These are phyloP conservation scores for Amanita muscaria DNA, from an alignment of 768 basidiomycete genomes.

Conservation along the genomic window DNA sequence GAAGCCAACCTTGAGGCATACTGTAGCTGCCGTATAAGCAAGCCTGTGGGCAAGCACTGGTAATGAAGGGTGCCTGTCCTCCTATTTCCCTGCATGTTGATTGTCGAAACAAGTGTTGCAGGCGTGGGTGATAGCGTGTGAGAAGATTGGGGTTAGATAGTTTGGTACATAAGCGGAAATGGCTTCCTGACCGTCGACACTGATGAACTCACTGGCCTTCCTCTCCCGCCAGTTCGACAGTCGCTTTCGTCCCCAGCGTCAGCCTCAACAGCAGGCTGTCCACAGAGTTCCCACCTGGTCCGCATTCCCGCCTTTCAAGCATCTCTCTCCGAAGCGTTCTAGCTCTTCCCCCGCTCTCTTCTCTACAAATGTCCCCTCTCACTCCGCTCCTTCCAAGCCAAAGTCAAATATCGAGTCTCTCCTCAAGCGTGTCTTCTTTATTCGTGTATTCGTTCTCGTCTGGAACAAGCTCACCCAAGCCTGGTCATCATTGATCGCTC, in stretches of 20 bases:
- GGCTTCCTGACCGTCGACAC: too few relatives aligned
- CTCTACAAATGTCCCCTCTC: conserved; percentile 16
- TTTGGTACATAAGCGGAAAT: too few relatives aligned
- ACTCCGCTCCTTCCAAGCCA: conserved; percentile 18
- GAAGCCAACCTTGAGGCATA: too few relatives aligned
- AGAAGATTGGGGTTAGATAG: too few relatives aligned
- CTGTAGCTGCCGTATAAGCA: too few relatives aligned
- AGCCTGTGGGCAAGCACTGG: too few relatives aligned
- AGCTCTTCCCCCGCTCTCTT: conserved; percentile 52
- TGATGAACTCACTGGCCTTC: conserved; percentile 80
- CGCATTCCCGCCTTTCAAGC: conserved; percentile 40
- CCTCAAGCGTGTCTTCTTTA: conserved; percentile 56
- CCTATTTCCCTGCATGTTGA: too few relatives aligned
- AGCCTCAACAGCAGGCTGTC: conserved; percentile 26
- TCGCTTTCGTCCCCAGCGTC: conserved; percentile 42
- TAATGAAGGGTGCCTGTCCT: too few relatives aligned
- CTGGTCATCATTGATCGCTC: conserved; percentile 39
- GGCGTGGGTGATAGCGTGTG: too few relatives aligned
- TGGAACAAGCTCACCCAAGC: conserved; percentile 63
- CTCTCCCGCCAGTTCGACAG: conserved; percentile 79
- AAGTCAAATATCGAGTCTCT: too few relatives aligned
- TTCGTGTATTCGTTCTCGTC: conserved; percentile 57
- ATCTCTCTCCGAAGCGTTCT: conserved; percentile 42
- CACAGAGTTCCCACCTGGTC: conserved; percentile 52
- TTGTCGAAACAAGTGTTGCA: too few relatives aligned